Evolutionary conservation across 257 asterid genomes (phyloP).

Genomic region (Cruciata laevipes): DNA sequence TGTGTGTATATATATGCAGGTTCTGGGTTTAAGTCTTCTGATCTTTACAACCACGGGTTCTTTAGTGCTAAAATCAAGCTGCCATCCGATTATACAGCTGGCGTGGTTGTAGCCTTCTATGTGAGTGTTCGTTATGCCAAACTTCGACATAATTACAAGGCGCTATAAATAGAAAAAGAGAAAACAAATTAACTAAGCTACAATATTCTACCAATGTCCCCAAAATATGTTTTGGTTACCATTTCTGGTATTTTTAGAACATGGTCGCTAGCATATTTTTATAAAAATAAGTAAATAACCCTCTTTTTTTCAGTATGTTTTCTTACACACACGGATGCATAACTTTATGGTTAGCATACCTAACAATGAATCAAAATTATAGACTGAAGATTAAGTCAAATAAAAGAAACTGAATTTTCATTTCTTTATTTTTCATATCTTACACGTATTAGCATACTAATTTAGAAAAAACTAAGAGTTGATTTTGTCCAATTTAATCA

Average conservation of each 20-base stretch:
- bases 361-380: too few relatives aligned
- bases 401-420: not conserved
- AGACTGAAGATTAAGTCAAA: not conserved
- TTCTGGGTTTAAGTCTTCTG: conserved; percentile 84
- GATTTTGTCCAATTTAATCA: too few relatives aligned
- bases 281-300: too few relatives aligned
- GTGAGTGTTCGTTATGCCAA: conserved; percentile 29
- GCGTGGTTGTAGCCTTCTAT: conserved; percentile 86
- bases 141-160: not conserved
- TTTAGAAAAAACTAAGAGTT: too few relatives aligned
- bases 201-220: not conserved
- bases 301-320: too few relatives aligned
- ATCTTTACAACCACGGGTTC: conserved; percentile 72
- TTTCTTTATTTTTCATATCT: too few relatives aligned
- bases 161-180: not conserved
- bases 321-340: not conserved
- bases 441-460: not conserved
- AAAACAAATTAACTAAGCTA: not conserved
- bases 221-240: not conserved
- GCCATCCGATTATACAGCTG: conserved; percentile 88
- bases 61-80: conserved; percentile 85
- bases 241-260: not conserved
- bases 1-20: conserved; percentile 34
- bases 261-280: too few relatives aligned
- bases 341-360: too few relatives aligned